Evolutionary conservation across 1,284 basidiomycete genomes (phyloP).

Genomic region (Cutaneotrichosporon mucoides): DNA sequence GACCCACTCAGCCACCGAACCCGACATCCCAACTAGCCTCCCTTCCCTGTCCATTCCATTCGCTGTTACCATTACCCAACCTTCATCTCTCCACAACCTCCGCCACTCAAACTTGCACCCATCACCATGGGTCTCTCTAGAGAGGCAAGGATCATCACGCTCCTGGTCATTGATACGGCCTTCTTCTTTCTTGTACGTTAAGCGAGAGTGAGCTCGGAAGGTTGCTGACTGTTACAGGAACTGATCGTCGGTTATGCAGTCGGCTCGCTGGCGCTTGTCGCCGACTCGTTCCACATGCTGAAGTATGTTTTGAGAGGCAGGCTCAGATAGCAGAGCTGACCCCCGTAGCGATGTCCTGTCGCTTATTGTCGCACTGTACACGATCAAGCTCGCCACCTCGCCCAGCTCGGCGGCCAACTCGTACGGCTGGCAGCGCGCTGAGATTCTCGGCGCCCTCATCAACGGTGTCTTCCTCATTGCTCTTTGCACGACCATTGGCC

Average conservation of each 20-base stretch:
- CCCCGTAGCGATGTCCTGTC: conserved; percentile 81
- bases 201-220: neutral
- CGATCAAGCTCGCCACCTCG: conserved; percentile 70
- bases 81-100: too few relatives aligned
- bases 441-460: conserved; percentile 89
- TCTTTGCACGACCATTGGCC: conserved; percentile 89
- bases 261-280: conserved; percentile 89
- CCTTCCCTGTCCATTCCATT: too few relatives aligned
- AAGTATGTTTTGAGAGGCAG: conserved; percentile 58
- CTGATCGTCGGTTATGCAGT: conserved; percentile 74
- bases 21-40: too few relatives aligned
- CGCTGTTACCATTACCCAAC: too few relatives aligned
- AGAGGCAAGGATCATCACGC: conserved; percentile 68
- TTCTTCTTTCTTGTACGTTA: conserved; percentile 88
- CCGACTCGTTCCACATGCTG: conserved; percentile 98
- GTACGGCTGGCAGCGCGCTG: conserved; percentile 89
- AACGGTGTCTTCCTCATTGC: conserved; percentile 97
- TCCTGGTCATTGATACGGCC: conserved; percentile 76
- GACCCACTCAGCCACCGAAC: too few relatives aligned
- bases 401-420: conserved; percentile 41
- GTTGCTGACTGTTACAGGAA: conserved; percentile 23
- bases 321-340: conserved; percentile 63
- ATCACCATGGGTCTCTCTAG: conserved; percentile 61
- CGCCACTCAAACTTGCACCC: neutral
- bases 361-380: conserved; percentile 89